Conservation (phyloP, 2,329 filamentous ascomycete species). For the Cryphonectria naterciae region DNA sequence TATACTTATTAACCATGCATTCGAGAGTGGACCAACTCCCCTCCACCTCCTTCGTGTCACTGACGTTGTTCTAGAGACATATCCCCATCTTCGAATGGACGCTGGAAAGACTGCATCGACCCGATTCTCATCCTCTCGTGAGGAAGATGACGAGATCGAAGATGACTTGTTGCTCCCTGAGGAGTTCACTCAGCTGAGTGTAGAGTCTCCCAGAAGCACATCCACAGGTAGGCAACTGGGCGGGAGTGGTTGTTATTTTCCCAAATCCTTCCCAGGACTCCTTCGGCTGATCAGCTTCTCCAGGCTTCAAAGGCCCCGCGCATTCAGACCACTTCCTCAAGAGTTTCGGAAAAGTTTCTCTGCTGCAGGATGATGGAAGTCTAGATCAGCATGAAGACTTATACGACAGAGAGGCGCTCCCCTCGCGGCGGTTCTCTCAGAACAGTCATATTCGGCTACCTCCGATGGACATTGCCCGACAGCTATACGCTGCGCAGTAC, state of each 20-base stretch:
- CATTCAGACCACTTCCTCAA: conserved; percentile 45
- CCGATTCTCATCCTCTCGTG: not conserved
- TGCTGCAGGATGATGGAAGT: conserved; percentile 39
- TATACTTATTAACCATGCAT: not conserved
- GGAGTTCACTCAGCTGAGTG: conserved; percentile 41
- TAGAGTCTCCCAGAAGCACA: conserved; percentile 34
- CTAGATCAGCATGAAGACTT: conserved; percentile 40
- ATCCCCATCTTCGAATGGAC: conserved; percentile 1
- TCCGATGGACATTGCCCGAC: conserved; percentile 53
- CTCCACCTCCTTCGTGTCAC: not conserved
- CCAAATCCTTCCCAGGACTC: not conserved
- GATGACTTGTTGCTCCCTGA: conserved; percentile 40
- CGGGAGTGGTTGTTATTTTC: not conserved
- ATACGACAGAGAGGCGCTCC: conserved; percentile 41
- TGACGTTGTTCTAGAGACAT: conserved; percentile 9
- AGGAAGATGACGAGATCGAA: conserved; percentile 33
- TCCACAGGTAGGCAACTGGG: conserved; percentile 18
- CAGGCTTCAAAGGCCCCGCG: conserved; percentile 43
- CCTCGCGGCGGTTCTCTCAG: conserved; percentile 36
- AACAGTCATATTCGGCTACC: conserved; percentile 46
- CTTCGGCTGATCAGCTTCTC: not conserved
- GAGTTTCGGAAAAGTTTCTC: conserved; percentile 42
- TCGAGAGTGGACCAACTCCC: not conserved
- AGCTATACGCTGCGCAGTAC: conserved; percentile 56
- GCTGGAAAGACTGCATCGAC: not conserved